phyloP scores from a whole-genome alignment of 805 yeast species.

The Saccharomycopsis amapae region DNA sequence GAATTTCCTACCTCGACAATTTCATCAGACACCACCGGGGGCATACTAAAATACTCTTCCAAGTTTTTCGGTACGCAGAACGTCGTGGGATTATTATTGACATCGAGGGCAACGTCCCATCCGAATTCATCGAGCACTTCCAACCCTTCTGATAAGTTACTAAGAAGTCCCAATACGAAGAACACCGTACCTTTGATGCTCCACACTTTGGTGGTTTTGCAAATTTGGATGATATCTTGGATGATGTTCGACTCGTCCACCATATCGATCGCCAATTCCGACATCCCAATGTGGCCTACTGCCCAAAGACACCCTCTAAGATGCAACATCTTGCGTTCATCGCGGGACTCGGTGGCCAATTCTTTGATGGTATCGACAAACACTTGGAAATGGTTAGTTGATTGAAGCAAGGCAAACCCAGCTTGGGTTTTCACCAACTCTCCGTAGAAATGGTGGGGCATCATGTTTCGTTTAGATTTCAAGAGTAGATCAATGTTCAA shows the following conservation, averaged over 20 bases:
- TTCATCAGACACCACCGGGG: not conserved
- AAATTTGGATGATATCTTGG: slow-evolving; percentile 46
- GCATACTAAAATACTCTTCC: slow-evolving; percentile 27
- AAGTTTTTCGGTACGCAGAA: slow-evolving; percentile 35
- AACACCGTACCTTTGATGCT: slow-evolving; percentile 72
- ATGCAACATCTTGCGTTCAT: slow-evolving; percentile 34
- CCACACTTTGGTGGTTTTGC: slow-evolving; percentile 42
- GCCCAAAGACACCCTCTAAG: slow-evolving; percentile 83
- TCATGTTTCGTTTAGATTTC: slow-evolving; percentile 14
- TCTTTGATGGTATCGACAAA: slow-evolving; percentile 23
- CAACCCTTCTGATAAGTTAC: slow-evolving; percentile 68
- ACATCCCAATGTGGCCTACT: slow-evolving; percentile 73
- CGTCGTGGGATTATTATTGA: slow-evolving; percentile 37
- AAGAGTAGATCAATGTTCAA: slow-evolving; percentile 21
- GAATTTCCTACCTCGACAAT: slow-evolving; percentile 1
- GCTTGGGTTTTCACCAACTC: slow-evolving; percentile 74
- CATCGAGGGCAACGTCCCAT: slow-evolving; percentile 53
- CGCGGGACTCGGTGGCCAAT: slow-evolving; percentile 23
- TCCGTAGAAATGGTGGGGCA: slow-evolving; percentile 71
- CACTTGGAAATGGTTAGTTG: slow-evolving; percentile 26
- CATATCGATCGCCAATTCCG: slow-evolving; percentile 58
- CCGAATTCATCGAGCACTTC: slow-evolving; percentile 77
- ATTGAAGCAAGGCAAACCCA: slow-evolving; percentile 58
- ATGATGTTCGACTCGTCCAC: slow-evolving; percentile 47
- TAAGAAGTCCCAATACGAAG: slow-evolving; percentile 65